Conservation (phyloP, 192 early-diverging fungal genomes). For the Podila epigama region DNA sequence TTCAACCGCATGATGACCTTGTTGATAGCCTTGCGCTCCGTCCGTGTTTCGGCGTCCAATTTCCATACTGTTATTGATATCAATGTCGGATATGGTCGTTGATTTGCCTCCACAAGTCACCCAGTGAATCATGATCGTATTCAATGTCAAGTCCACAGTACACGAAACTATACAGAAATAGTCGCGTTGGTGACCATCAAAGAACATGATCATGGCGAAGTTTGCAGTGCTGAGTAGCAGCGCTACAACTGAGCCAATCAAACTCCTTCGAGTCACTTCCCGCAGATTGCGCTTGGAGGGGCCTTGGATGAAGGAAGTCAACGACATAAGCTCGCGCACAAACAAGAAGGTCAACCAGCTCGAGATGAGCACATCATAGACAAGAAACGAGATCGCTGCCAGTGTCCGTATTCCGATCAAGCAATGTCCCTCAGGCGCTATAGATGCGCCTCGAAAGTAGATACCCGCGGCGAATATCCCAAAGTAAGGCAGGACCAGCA, state of each 20-base stretch:
- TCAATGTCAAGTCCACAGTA: constrained; percentile 57
- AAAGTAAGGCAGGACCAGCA: constrained; percentile 36
- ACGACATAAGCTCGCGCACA: constrained; percentile 19
- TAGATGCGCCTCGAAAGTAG: constrained; percentile 15
- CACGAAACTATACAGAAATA: constrained; percentile 52
- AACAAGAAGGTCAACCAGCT: constrained; percentile 33
- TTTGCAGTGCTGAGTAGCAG: constrained; percentile 44
- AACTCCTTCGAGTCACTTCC: constrained; percentile 44
- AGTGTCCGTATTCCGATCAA: constrained; percentile 13
- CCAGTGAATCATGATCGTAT: constrained; percentile 55
- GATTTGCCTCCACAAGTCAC: constrained; percentile 44
- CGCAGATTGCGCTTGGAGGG: constrained; percentile 25
- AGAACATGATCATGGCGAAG: constrained; percentile 22
- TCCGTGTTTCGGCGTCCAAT: too few relatives aligned
- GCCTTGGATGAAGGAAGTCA: constrained; percentile 35
- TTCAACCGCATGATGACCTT: too few relatives aligned
- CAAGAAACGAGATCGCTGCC: constrained; percentile 7
- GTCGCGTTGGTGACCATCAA: constrained; percentile 51
- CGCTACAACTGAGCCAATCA: constrained; percentile 35
- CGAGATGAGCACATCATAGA: constrained; percentile 26
- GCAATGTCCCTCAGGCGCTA: constrained; percentile 17
- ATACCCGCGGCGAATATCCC: constrained; percentile 40
- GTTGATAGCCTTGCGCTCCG: too few relatives aligned
- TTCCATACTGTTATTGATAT: too few relatives aligned
- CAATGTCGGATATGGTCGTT: too few relatives aligned